A percentile compares a stretch with the other conserved stretches of the same genome.
phyloP scores from a whole-genome alignment of 352 stramenopile species.

The Phytopythium aichiense region DNA sequence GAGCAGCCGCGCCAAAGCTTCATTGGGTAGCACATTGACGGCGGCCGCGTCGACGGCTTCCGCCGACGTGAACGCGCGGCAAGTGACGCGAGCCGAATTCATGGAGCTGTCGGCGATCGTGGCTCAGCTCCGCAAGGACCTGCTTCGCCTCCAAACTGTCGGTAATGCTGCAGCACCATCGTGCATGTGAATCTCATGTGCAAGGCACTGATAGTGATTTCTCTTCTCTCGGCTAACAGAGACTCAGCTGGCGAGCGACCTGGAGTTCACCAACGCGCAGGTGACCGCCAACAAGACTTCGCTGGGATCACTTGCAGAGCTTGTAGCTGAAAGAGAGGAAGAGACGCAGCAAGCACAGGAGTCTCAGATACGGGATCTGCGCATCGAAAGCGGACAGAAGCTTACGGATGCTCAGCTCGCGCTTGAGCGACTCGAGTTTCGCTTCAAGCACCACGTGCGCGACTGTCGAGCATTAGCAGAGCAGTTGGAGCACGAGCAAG shows the following conservation, averaged over 20 bases:
- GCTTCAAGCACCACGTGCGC: conserved; percentile 54
- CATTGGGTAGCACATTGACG: background rate
- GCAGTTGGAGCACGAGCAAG: conserved; percentile 42
- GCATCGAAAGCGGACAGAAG: conserved; percentile 40
- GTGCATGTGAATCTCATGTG: background rate
- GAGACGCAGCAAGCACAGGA: conserved; percentile 32
- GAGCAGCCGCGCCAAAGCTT: background rate
- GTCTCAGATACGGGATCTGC: conserved; percentile 36
- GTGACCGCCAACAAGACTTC: conserved; percentile 40
- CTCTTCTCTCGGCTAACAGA: conserved; percentile 17
- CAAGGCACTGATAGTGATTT: background rate
- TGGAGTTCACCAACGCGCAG: conserved; percentile 42
- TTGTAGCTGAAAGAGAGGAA: conserved; percentile 43
- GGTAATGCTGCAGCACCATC: conserved; percentile 11
- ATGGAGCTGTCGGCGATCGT: conserved; percentile 45
- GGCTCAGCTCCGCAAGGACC: conserved; percentile 46
- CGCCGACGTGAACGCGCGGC: conserved; percentile 33
- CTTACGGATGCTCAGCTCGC: conserved; percentile 41
- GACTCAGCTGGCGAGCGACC: conserved; percentile 40
- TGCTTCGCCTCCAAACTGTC: conserved; percentile 28
- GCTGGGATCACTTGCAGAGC: conserved; percentile 37
- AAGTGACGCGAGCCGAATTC: conserved; percentile 53
- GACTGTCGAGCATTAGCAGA: conserved; percentile 46
- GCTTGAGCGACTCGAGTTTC: conserved; percentile 62
- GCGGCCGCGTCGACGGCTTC: conserved; percentile 20